Percentiles rank a stretch among this genome's conserved stretches.
phyloP scores from a whole-genome alignment of 2,329 filamentous ascomycete species.

The Dothistroma pini region DNA sequence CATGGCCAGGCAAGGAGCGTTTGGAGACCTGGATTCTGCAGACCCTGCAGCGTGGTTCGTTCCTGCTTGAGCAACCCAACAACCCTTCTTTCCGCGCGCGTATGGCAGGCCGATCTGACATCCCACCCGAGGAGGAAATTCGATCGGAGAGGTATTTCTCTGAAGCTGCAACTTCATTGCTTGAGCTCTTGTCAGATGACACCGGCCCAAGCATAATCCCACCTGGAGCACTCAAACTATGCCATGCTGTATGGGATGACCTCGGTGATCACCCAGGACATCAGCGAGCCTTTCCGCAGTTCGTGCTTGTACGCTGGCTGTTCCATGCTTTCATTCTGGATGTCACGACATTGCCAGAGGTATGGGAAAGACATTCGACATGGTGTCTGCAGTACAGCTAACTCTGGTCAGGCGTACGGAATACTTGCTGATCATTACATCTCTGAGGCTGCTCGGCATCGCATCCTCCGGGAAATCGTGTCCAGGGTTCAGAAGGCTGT shows the following conservation, averaged over 20 bases:
- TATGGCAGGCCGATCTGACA: slow-evolving; percentile 67
- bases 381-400: slow-evolving; percentile 24
- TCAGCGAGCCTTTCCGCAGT: slow-evolving; percentile 68
- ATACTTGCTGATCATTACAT: slow-evolving; percentile 86
- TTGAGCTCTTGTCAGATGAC: slow-evolving; percentile 80
- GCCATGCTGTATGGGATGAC: slow-evolving; percentile 76
- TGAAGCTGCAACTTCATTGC: slow-evolving; percentile 72
- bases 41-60: slow-evolving; percentile 86
- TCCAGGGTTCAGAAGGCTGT: slow-evolving; percentile 75
- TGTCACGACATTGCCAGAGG: slow-evolving; percentile 85
- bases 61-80: slow-evolving; percentile 80
- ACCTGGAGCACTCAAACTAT: slow-evolving; percentile 76
- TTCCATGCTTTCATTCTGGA: slow-evolving; percentile 83
- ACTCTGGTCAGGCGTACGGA: slow-evolving; percentile 50
- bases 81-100: slow-evolving; percentile 66
- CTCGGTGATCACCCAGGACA: slow-evolving; percentile 61
- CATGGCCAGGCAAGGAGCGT: slow-evolving; percentile 85
- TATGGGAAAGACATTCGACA: slow-evolving; percentile 33
- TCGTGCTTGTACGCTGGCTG: slow-evolving; percentile 86
- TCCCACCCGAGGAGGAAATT: slow-evolving; percentile 68
- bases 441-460: slow-evolving; percentile 83
- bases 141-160: slow-evolving; percentile 87
- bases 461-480: slow-evolving; percentile 67
- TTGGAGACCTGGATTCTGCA: slow-evolving; percentile 96
- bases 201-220: slow-evolving; percentile 77